Evolutionary conservation across 2,329 filamentous ascomycete genomes (phyloP), one percentile per base, ranked within the genome.

Genomic region (Fusarium chaquense): DNA sequence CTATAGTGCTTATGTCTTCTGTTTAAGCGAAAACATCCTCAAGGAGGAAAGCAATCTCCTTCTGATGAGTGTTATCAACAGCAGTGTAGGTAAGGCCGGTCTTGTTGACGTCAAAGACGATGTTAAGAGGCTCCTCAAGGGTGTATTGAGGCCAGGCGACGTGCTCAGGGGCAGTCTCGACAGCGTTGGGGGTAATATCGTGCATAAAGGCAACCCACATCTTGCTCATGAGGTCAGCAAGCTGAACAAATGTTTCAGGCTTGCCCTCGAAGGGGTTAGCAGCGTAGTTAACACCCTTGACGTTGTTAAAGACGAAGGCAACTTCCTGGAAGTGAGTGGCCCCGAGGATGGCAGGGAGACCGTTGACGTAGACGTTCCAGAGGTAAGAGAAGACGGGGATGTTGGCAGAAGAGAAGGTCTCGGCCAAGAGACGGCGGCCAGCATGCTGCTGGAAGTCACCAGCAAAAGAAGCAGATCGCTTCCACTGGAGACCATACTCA

Each of bases 361-460:
- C 85, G 64, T 36, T 76, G 4, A 83, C 81, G 59, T 85, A 79
- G 67, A 84, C 85, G 38, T 81, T 78, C 76, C 85, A 86, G 53
- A 84, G 86, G 79, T 88, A 90, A 10, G 86, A 85, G 22, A 84
- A 80, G 9, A 73, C 69, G 8, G 69, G 45, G 3, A 87, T 72
- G 16, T 79, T 78, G 32, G 80, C 76, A 12, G 78, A 78, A 15
- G 85, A 80, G 83, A 85, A 89, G 2, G 80, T 80, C 71, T 87
- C 79, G 60, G 84, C 85, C 4, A 85, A 82, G 30, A 83, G 80
- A 5, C 89, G 83, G 6, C 88, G 83, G 26, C 84, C 83, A 5
- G 84, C 84, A 61, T 88, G 86, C 79, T 90, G 86, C 52, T 79
- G 75, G 10, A 80, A 79, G 76, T 91, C 89, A 33, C 88, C 88